Evolutionary conservation across 1,284 basidiomycete genomes (phyloP).

Genomic region (Coriolopsis trogii): DNA sequence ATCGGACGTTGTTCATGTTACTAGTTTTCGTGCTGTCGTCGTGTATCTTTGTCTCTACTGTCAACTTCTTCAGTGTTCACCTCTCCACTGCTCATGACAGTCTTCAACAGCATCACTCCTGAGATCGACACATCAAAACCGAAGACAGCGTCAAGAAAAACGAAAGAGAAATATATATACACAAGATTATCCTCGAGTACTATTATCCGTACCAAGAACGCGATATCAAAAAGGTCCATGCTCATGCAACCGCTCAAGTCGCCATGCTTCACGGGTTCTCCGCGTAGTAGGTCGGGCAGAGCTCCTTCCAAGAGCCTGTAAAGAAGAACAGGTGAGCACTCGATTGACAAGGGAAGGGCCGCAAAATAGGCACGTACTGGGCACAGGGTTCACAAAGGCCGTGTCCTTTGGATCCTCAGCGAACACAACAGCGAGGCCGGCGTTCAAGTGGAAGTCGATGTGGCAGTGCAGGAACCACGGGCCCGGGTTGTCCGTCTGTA

Average conservation of each 20-base stretch:
- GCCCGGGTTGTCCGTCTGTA: constrained; percentile 29
- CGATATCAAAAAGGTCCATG: background rate
- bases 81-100: no score
- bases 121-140: no score
- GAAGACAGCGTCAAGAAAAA: no score
- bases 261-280: background rate
- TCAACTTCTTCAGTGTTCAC: no score
- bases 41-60: no score
- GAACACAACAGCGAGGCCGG: constrained; percentile 33
- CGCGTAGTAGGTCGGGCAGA: background rate
- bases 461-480: constrained; percentile 6
- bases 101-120: no score
- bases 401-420: constrained; percentile 31
- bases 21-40: no score
- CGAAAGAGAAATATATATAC: no score
- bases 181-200: no score
- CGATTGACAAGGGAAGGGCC: background rate
- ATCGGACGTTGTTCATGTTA: no score
- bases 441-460: constrained; percentile 30
- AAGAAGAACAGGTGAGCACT: background rate
- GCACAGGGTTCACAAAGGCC: constrained; percentile 17
- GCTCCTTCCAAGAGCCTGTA: background rate
- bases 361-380: constrained; percentile 13
- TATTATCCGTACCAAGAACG: no score
- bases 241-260: background rate